Base-by-base conservation (phyloP, 371 early-diverging fungal species). In the Phascolomyces articulosus region DNA sequence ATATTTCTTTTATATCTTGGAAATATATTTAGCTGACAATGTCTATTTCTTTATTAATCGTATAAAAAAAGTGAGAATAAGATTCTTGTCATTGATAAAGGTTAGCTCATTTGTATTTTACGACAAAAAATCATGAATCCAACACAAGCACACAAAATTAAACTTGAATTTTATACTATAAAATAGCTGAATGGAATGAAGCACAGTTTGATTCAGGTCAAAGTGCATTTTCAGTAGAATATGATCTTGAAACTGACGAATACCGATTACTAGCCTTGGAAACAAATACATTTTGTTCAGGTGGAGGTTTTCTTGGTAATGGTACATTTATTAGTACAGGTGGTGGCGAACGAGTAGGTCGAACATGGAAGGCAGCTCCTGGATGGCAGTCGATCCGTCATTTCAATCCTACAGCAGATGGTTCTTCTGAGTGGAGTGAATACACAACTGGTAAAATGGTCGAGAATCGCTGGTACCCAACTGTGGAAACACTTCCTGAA, bases 211-310 rank as follows among this genome's bases (percentile, higher is more conserved):
- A 81, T 56, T 76, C 82, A 7, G 82, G 82, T 0, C 68, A 77
- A 55, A 81, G 74, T 27, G 85, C 88, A 11, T 85, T 72, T 63
- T 80, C 85, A 1, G 74, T 73, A 16, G 75, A 82, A 49, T 88
- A 86, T 60, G 82, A 88, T 61, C 51, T 85, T 3, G 72, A 71
- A 9, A 81, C 75, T 4, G 72, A 85, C 54, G 61, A 55, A 20
- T 84, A 77, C 65, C 70, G 87, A 47, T 59, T 76, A 20, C 58
- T 88, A 2, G 65, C 74, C 40, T 64, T 86, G 16, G 71, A 79
- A 20, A 86, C 88, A 40, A 88, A 88, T 58, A 88, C 87, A 6
- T 88, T 88, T 58, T 88, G 88, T 61, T 86, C 87, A 3, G 86
- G 82, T 8, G 88, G 88, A 54, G 84, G 85, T 16, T 85, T 85